Base-by-base conservation (phyloP, 441 rosid genomes). In the Corymbia calophylla region DNA sequence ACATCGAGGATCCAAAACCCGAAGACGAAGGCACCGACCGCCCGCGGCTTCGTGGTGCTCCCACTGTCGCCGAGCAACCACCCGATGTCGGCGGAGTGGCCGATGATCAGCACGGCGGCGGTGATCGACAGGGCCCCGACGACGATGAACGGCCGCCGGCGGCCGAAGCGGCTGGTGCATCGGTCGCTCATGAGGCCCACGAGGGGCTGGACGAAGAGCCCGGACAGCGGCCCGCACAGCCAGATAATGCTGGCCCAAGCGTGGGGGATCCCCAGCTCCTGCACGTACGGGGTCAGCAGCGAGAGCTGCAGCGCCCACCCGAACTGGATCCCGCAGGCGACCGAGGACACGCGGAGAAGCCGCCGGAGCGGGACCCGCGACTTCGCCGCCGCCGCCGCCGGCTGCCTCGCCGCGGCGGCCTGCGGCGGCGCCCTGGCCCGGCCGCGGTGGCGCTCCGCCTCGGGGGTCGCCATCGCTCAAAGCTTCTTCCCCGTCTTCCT, bases 241-340 rank as follows among this genome's bases (percentile, higher is more conserved):
- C 99, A 97, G 70, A 98, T 97, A 51, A 96, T 89, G 88, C 99
- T 98, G 32, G 99, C 97, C 99, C 99, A 98, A 80, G 96, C 95
- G 93, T 98, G 99, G 5, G 99, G 99, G 64, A 97, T 97, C 87
- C 99, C 99, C 21, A 98, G 95, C 97, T 96, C 98, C 88, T 98
- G 99, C 19, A 98, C 99, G 88, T 97, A 98, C 14, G 99, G 99
- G 2, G 99, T 97, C 54, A 97, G 94, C 25, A 98, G 93, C 29
- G 99, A 98, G 39, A 97, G 98, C 95, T 98, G 99, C 19, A 98
- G 93, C 6, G 99, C 99, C 99, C 99, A 98, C 1, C 99, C 98
- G 95, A 98, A 98, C 62, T 97, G 99, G 66, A 98, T 97, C n/a
- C 99, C 99, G 44, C 99, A 95, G 0, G 98, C 98, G 31, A 98